Base-by-base conservation (phyloP, 345 rosid species). In the Durio zibethinus region DNA sequence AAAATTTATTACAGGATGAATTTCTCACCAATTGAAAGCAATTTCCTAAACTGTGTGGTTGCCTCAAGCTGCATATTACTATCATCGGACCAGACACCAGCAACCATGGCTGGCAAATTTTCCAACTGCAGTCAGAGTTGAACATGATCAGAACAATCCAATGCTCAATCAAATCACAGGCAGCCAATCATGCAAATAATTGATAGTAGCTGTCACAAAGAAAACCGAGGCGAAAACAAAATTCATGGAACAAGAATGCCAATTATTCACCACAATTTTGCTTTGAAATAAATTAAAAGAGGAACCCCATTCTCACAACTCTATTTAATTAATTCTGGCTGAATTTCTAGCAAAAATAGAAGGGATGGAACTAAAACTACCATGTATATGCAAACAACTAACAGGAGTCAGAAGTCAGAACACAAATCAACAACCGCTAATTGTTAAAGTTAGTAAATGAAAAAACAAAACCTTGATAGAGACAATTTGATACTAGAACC, bases 1-100 rank as follows among this genome's bases (percentile, higher is more conserved):
- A 20, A 68, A 29, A 66, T 43, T 27, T 25, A 12, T 31, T 47
- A 40, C n/a, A 74, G 23, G 50, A 25, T 10, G 10, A 7, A 38
- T n/a, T 36, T 40, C 60, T 16, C 16, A 88, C 91, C 88, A n/a
- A 86, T 86, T 8, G 91, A 90, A 27, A 90, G 78, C 60, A 90
- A 45, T 79, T 77, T 80, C 74, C 89, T 78, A 78, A 88, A 87
- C 27, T 82, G 87, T 12, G 81, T 73, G 12, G 88, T 84, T 15
- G 89, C 80, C 66, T 82, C 87, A 73, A 88, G 76, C 75, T 87
- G 91, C 31, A 43, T n/a, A 0, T 62, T 20, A 29, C 81, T 81
- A 35, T 90, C 82, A 67, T 85, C 86, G 0, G 89, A 81, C 77
- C 67, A 82, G 35, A 84, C 82, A 72, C 89, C 87, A 81, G 82